A percentile compares a stretch with the other conserved stretches of the same genome.
phyloP scores from a whole-genome alignment of 2,329 filamentous ascomycete species.

The Nothomitra cinnamomea region DNA sequence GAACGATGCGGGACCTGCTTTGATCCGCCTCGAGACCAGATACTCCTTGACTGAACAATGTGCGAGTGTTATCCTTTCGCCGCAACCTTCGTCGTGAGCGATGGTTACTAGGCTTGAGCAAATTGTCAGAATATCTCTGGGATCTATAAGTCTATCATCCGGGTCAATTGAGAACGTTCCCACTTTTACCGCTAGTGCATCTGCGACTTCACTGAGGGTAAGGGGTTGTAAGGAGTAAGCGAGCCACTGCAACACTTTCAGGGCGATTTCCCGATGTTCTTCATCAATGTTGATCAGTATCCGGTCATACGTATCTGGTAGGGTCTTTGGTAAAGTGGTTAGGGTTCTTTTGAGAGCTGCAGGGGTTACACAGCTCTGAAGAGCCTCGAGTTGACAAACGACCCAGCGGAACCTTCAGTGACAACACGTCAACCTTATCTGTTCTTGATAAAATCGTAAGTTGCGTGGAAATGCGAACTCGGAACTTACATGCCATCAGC shows the following conservation, averaged over 20 bases:
- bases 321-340: constrained; percentile 6
- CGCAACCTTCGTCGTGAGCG: not conserved
- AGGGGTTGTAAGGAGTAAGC: not conserved
- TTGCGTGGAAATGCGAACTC: not conserved
- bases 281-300: constrained; percentile 8
- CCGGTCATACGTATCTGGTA: constrained; percentile 11
- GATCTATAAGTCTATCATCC: constrained; percentile 20
- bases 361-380: constrained; percentile 7
- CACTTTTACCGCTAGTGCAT: constrained; percentile 16
- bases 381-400: constrained; percentile 9
- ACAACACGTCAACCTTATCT: not conserved
- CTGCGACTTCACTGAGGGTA: not conserved
- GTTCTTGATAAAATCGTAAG: not conserved
- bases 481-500: constrained; percentile 9
- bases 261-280: constrained; percentile 2
- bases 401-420: constrained; percentile 11
- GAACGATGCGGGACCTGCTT: not conserved
- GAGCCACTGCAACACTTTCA: constrained; percentile 5
- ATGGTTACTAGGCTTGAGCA: constrained; percentile 18
- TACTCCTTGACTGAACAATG: constrained; percentile 14
- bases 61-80: constrained; percentile 7
- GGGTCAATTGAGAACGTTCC: constrained; percentile 17
- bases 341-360: constrained; percentile 6
- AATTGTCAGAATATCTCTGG: constrained; percentile 16
- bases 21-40: constrained; percentile 8